Evolutionary conservation across 495 filamentous ascomycete genomes (phyloP), one percentile per base, ranked within the genome.

Genomic region (Patellaria atrata): DNA sequence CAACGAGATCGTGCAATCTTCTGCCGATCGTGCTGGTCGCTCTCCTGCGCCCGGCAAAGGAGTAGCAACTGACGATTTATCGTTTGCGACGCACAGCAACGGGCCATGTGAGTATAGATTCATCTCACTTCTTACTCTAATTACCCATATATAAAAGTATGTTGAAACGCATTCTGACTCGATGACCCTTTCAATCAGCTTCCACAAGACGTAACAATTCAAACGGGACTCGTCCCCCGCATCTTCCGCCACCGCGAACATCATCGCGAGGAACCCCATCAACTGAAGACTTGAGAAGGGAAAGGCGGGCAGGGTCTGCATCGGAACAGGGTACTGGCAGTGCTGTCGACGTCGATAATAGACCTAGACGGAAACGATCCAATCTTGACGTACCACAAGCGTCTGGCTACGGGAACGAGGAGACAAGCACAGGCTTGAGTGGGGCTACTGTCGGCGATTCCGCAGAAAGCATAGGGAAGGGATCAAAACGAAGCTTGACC

Each of bases 401-500:
- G n/a, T 44, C 39, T 2, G 35, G 38, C 29, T 30, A 40, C 15
- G 29, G 43, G 19, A 39, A 43, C 22, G 13, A 40, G 2, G 28
- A 47, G 18, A 47, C 45, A n/a, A 46, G 65, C 26, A 73, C 71
- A 10, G 70, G 69, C n/a, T 52, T 75, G 44, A 76, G 69, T 43
- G 78, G 79, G 30, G 71, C 70, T 30, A 72, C 70, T 23, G 67
- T 65, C 38, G 39, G 30, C 41, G 44, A 29, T 47, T 47, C 34
- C 34, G 44, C 60, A 52, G 69, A 73, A 46, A 76, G 68, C 56
- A 66, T 75, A 52, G 61, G 68, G 54, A 58, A 67, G 40, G 61
- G 66, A 49, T 72, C 82, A 30, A 81, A 73, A 56, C 65, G 70
- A 40, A 85, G 78, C 56, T 70, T 83, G 40, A 63, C 76, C 21